Base-by-base conservation (phyloP, 108 stramenopile species). In the Cyclotella kingstonii region DNA sequence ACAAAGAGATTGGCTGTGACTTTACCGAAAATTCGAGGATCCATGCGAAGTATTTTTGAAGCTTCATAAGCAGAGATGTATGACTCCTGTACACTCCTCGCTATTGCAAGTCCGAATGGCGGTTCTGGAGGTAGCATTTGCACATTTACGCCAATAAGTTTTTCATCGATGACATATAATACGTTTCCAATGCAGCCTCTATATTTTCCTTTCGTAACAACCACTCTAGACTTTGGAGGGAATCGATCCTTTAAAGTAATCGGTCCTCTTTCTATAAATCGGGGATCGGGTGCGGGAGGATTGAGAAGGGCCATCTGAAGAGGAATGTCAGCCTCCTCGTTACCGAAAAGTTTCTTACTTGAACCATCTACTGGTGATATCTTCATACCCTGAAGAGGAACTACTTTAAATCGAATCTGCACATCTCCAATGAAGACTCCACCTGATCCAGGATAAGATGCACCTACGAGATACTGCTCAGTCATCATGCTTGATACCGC, bases 341-440 rank as follows among this genome's bases (percentile, higher is more conserved):
- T 81, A 25, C 94, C 96, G 63, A 94, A 99, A 1, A 97, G 45
- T 67, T 98, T 95, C 62, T 82, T 84, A 18, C 78, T 83, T 11
- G 89, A 85, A 2, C 98, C 98, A 63, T 95, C 92, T 3, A 42
- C 57, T 5, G 85, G 81, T 55, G 94, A 87, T 18, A 83, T 86
- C 66, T 81, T 85, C 95, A 97, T 94, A 30, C 96, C 98, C 49
- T 97, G 96, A 6, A 99, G 79, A 12, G 96, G 89, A 0, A 86
- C 63, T 11, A 96, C 78, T 63, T 82, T 85, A 44, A 99, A 58
- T 34, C 93, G 80, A 39, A 97, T 73, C 43, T 80, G 78, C 23
- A 97, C 78, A 43, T 89, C 81, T 8, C 95, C 96, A 38, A 98
- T 85, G 26, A 91, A 76, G 8, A 98, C 73, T 22, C 93, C 93